Evolutionary conservation across 441 rosid species (phyloP), one percentile per base, ranked within the genome.

Genomic region (Pelargonium citronellum): DNA sequence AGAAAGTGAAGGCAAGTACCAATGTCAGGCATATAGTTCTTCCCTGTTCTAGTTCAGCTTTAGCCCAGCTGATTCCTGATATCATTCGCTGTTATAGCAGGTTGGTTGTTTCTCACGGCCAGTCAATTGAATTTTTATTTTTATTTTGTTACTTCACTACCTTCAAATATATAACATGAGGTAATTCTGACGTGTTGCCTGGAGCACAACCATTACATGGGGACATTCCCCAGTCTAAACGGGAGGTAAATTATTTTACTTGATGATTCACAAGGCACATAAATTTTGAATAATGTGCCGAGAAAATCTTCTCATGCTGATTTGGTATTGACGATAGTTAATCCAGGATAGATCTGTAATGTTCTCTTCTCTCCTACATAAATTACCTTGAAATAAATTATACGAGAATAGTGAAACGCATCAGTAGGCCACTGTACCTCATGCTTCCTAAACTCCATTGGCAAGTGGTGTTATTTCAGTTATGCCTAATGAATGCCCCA

Each of bases 1-100:
- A 90, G 79, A 91, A 89, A 75, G 87, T 91, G 97, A 94, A 91
- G 82, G 97, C 99, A 27, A 94, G 97, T 73, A 89, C 82, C 30
- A 91, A 71, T 78, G 99, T 91, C 41, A 82, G 92, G 78, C 99
- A 94, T 76, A 86, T 91, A 68, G 87, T 83, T 63, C 80, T 94
- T 74, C 97, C 97, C 46, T 91, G 97, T 75, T 77, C 80, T 74
- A 73, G 81, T 71, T 66, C 86, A 13, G 99, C 97, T 11, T 85
- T 83, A 81, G 57, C 91, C 66, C 85, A 85, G 77, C 67, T 95
- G 73, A 91, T 95, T 71, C 99, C 97, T 58, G 97, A 95, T 83
- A 41, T 90, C 61, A 95, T 95, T 79, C 83, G 89, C 47, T 95
- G 94, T 77, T 91, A 95, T 73, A 82, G 94, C 90, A 91, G 96